Conservation (phyloP, 2,329 filamentous ascomycete genomes). For the Diaporthe citriasiana region DNA sequence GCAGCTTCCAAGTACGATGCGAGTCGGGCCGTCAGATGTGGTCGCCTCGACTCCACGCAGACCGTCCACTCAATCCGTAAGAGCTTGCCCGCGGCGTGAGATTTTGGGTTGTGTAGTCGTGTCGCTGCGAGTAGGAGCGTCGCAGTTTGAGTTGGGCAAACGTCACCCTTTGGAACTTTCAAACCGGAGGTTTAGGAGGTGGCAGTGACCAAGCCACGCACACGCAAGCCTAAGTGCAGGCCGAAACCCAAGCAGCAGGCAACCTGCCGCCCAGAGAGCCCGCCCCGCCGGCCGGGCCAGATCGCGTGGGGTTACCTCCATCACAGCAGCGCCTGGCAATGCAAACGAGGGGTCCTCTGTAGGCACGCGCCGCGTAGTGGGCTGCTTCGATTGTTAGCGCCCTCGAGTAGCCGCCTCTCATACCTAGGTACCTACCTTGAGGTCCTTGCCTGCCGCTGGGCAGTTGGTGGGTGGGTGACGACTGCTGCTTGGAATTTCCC, state of each 20-base stretch:
- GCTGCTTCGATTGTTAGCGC: conserved; percentile 3
- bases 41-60: conserved; percentile 3
- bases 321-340: conserved; percentile 2
- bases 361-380: conserved; percentile 12
- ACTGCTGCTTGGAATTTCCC: conserved; percentile 6
- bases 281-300: conserved; percentile 28
- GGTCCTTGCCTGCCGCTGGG: conserved; percentile 19
- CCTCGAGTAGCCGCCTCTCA: background rate
- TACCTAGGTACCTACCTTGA: background rate
- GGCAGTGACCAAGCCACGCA: conserved; percentile 43
- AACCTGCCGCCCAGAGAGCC: background rate
- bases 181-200: conserved; percentile 43
- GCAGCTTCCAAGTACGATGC: background rate
- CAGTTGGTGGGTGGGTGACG: conserved; percentile 23
- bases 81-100: conserved; percentile 1
- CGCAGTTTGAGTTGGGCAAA: conserved; percentile 18
- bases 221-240: conserved; percentile 15
- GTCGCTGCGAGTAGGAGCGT: background rate
- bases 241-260: conserved; percentile 11
- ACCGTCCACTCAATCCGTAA: background rate
- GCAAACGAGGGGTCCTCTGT: conserved; percentile 16
- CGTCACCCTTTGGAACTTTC: conserved; percentile 27
- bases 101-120: conserved; percentile 15
- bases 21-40: conserved; percentile 25
- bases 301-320: conserved; percentile 31